Base-by-base conservation (phyloP, 73 alveolate species). In the Paraurostyla sp. region DNA sequence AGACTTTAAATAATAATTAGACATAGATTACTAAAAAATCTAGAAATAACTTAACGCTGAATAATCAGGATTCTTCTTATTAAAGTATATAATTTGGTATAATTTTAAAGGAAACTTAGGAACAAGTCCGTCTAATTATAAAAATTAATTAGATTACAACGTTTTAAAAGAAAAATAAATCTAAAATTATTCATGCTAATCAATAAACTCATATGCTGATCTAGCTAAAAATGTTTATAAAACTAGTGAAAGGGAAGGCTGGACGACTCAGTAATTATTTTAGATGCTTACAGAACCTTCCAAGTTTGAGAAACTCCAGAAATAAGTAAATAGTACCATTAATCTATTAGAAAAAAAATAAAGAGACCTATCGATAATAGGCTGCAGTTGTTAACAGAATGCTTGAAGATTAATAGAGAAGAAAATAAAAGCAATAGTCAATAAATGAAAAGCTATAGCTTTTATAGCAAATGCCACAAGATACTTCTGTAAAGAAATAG, bases 181-280 rank as follows among this genome's bases (percentile, higher is more conserved):
- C n/a, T n/a, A n/a, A n/a, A n/a, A n/a, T n/a, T n/a, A n/a, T n/a
- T 16, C 56, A 45, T 11, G 56, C n/a, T 11, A 7, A 16, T 7
- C 16, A 16, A 16, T 11, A 11, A 45, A 45, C 16, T 16, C 69
- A 52, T 59, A 59, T 59, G 76, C 51, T 27, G 49, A 11, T 11
- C 11, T 59, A 7, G 76, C 76, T 4, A 59, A 59, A 59, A 18
- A 59, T 27, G 49, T 59, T 3, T 59, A 59, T 59, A 11, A 59
- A 30, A 59, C 76, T 11, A 49, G 76, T 25, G 6, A 59, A 7
- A 30, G 41, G 41, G 58, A 65, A 65, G 46, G 58, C 7, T 65
- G 82, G 82, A 36, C 82, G 38, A 65, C 82, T 33, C 1, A 40
- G 36, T 22, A 65, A 65, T 38, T 65, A 38, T 36, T 65, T 15